Base-by-base conservation (phyloP, 495 filamentous ascomycete genomes). In the Annulohypoxylon bovei region DNA sequence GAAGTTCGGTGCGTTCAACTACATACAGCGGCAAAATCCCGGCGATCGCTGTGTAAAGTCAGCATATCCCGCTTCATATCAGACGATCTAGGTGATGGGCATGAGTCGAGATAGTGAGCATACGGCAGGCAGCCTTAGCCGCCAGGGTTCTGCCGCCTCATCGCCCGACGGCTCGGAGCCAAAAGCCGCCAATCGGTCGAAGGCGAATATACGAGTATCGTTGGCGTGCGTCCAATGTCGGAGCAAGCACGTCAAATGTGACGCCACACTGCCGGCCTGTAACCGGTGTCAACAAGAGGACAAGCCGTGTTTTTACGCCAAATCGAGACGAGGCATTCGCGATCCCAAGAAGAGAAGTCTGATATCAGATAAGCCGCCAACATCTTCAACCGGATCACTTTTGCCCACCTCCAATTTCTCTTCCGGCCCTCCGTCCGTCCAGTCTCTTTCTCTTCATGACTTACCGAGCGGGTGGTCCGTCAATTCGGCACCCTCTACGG, bases 211-310 rank as follows among this genome's bases (percentile, higher is more conserved):
- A 50, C 70, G 77, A 23, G 82, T 85, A 9, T 81, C 85, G 35
- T 72, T 86, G 35, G 86, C 87, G 18, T 89, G 87, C 53, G 78
- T 87, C 20, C 83, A 86, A 33, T 89, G 87, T 74, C 81, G 87
- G 6, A 83, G 81, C 67, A 81, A 87, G 62, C 87, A 88, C 75
- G 74, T 88, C n/a, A 89, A 88, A 75, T 89, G 87, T 70, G 85
- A 88, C 65, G 84, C 84, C 23, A 79, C 79, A 11, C 73, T 81
- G 56, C 86, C 87, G 9, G 68, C 75, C 37, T 81, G 85, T 59
- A 77, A 65, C 54, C 79, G 85, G 16, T 88, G 87, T 58, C 58
- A 68, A 32, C 76, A 76, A n/a, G 75, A 80, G 52, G 78, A 77
- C 37, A 80, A 81, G 65, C 72, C 81, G 23, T 88, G 86, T 61